Percentiles rank a stretch among this genome's conserved stretches.
These are phyloP conservation scores for Physcomitrium patens DNA, from an alignment of 225 moss, liverwort and hornwort genomes.

Conservation along the genomic window DNA sequence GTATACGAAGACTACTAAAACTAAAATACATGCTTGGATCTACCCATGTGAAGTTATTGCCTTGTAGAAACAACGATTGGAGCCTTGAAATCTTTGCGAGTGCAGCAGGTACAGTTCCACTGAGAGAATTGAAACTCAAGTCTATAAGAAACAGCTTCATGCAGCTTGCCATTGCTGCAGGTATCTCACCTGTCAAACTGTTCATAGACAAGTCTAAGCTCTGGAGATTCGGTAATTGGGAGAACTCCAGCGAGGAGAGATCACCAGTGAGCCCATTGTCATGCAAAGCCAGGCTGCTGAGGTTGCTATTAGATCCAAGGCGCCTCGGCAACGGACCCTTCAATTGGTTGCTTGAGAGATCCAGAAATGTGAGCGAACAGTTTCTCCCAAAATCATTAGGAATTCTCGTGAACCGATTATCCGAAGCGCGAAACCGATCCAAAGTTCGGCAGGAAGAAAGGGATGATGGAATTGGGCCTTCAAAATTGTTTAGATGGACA, in stretches of 20 bases:
- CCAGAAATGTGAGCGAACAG: neutral
- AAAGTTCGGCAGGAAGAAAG: neutral
- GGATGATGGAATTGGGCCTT: neutral
- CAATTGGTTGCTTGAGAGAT: neutral
- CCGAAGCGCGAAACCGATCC: no score
- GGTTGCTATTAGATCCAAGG: neutral
- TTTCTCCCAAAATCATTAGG: neutral
- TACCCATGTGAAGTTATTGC: slow-evolving; percentile 26
- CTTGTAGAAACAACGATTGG: neutral
- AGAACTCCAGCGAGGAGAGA: neutral
- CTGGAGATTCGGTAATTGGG: slow-evolving; percentile 15
- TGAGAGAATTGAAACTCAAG: slow-evolving; percentile 10
- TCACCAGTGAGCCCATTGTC: slow-evolving; percentile 7
- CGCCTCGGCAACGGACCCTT: neutral
- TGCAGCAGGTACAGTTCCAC: neutral
- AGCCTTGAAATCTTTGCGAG: slow-evolving; percentile 33
- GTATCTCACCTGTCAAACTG: slow-evolving; percentile 19
- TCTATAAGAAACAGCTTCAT: slow-evolving; percentile 15
- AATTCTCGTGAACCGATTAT: neutral
- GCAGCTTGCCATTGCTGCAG: slow-evolving; percentile 18
- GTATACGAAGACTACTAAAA: neutral
- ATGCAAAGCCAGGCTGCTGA: neutral
- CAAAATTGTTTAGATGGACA: neutral
- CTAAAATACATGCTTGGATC: neutral
- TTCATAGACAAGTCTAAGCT: slow-evolving; percentile 26